phyloP scores from a whole-genome alignment of 148 eudicot genomes.

The Camellia lanceoleosa region DNA sequence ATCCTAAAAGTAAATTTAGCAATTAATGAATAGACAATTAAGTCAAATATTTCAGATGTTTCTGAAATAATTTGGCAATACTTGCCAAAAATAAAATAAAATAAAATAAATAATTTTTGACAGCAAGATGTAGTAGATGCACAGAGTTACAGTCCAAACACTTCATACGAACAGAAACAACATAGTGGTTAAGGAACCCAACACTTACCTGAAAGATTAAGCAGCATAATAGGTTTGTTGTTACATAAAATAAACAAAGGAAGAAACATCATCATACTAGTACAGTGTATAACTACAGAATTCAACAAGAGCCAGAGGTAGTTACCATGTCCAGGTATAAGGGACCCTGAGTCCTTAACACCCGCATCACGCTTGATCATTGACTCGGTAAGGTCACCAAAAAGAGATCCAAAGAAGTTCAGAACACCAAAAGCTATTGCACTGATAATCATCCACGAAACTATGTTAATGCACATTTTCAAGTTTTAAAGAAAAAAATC shows the following conservation, averaged over 20 bases:
- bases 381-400: conserved; percentile 90
- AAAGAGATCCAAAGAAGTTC: conserved; percentile 90
- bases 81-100: too few relatives aligned
- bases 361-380: conserved; percentile 99
- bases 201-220: conserved; percentile 7
- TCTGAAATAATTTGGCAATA: not conserved
- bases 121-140: not conserved
- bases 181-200: not conserved
- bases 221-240: not conserved
- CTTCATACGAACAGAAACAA: not conserved
- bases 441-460: conserved; percentile 44
- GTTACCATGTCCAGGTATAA: conserved; percentile 97
- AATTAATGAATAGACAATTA: conserved; percentile 1
- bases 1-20: not conserved
- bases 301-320: not conserved
- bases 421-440: conserved; percentile 72
- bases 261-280: not conserved
- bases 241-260: not conserved
- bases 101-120: not conserved
- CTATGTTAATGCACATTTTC: conserved; percentile 8
- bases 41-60: not conserved
- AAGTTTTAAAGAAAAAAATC: not conserved
- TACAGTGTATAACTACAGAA: not conserved
- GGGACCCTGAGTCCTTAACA: conserved; percentile 95
- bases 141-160: not conserved